Base-by-base conservation (phyloP, 441 rosid species). In the Omphalea diandra region DNA sequence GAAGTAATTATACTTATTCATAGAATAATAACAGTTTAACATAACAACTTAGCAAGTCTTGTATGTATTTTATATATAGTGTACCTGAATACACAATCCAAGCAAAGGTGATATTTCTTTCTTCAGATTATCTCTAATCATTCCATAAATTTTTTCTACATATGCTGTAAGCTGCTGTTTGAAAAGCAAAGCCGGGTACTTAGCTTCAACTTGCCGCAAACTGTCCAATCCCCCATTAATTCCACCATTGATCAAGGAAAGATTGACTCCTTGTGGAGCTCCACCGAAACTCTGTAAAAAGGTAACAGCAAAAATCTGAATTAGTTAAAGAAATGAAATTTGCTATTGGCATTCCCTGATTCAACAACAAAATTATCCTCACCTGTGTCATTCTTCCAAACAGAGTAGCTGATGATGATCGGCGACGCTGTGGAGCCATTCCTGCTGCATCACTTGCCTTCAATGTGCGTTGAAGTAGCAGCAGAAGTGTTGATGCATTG, bases 361-460 rank as follows among this genome's bases (percentile, higher is more conserved):
- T 8, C 33, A 55, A 0, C 22, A 18, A 54, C 50, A 63, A 57
- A 70, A 24, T 67, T 63, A 35, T 41, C 29, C 59, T 66, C 80
- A 87, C 99, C 82, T 96, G 99, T 46, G 90, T 90, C 98, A 91
- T 93, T 76, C 98, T 90, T 68, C 99, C 99, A 75, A 96, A 96
- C 6, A 96, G 84, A 67, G 97, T 87, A 55, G 97, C 97, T n/a
- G 99, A 96, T 67, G 98, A 95, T 69, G 99, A 93, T 73, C 98
- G 82, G 4, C 99, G 98, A 14, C 97, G 91, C 52, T 96, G 99
- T 73, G 99, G 99, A 77, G 99, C 84, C 97, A 93, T 90, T 78
- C 97, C 98, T 35, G 97, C 98, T 53, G 98, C 99, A 74, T 97
- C 93, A 54, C 97, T 96, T 33, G 99, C 99, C 85, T 96, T 96